These are phyloP conservation scores for Cordyceps javanica DNA, from an alignment of 2,329 filamentous ascomycete genomes.

Conservation along the genomic window DNA sequence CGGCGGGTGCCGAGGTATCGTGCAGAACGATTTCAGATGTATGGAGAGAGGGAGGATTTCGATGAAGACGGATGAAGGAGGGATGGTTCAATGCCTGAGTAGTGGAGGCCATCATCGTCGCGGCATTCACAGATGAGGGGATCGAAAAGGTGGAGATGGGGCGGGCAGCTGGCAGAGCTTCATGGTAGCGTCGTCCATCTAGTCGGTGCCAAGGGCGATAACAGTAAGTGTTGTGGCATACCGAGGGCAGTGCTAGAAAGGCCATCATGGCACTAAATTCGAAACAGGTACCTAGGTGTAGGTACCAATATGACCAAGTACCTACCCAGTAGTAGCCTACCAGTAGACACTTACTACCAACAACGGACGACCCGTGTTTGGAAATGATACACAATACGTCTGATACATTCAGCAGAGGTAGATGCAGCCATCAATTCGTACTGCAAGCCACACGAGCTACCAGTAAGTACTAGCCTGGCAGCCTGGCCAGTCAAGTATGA, in stretches of 20 bases:
- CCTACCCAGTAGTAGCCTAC: too few relatives aligned
- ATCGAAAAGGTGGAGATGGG: conserved; percentile 13
- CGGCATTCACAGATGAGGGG: conserved; percentile 9
- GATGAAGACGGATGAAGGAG: conserved; percentile 4
- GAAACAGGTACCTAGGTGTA: too few relatives aligned
- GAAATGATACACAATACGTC: too few relatives aligned
- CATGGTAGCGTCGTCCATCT: background rate
- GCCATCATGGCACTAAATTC: too few relatives aligned
- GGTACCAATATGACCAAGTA: too few relatives aligned
- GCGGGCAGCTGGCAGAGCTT: background rate
- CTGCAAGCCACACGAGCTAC: background rate
- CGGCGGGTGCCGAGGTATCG: background rate
- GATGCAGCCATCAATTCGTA: background rate
- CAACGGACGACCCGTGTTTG: too few relatives aligned
- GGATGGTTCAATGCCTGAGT: background rate
- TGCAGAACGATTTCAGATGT: background rate
- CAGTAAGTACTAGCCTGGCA: too few relatives aligned
- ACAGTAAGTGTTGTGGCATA: background rate
- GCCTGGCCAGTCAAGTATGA: too few relatives aligned
- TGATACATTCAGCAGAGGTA: background rate
- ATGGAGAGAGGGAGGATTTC: background rate
- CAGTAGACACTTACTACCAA: too few relatives aligned
- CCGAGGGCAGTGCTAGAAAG: background rate
- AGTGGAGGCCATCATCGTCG: background rate
- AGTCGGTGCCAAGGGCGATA: background rate